Evolutionary conservation across 106 monocot genomes (phyloP).

Genomic region (Agapanthus africanus): DNA sequence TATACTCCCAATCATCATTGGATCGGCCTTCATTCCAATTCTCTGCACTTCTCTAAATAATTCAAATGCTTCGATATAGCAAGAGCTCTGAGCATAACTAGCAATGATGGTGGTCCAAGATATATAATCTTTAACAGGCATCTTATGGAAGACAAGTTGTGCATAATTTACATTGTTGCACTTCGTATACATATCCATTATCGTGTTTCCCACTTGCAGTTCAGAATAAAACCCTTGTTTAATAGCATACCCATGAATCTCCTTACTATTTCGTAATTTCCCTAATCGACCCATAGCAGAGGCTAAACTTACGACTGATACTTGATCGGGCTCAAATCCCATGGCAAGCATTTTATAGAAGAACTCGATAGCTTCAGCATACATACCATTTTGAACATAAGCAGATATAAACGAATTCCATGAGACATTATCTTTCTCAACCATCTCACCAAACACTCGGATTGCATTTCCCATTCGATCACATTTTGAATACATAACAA

Average conservation of each 20-base stretch:
- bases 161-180: slow-evolving; percentile 35
- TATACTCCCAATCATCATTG: slow-evolving; percentile 59
- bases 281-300: slow-evolving; percentile 54
- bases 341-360: slow-evolving; percentile 38
- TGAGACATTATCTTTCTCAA: slow-evolving; percentile 57
- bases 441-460: slow-evolving; percentile 43
- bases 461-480: slow-evolving; percentile 36
- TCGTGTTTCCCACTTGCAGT: slow-evolving; percentile 66
- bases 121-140: slow-evolving; percentile 46
- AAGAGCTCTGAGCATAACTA: slow-evolving; percentile 33
- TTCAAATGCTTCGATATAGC: slow-evolving; percentile 35
- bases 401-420: slow-evolving; percentile 93
- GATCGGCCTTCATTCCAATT: slow-evolving; percentile 36
- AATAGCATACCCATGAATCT: slow-evolving; percentile 80
- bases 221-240: slow-evolving; percentile 51
- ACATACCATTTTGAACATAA: slow-evolving; percentile 56
- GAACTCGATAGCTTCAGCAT: slow-evolving; percentile 36
- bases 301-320: slow-evolving; percentile 49
- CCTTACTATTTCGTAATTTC: slow-evolving; percentile 41
- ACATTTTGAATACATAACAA: slow-evolving; percentile 63
- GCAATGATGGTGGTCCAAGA: slow-evolving; percentile 62
- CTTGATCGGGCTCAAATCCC: slow-evolving; percentile 48
- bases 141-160: slow-evolving; percentile 29
- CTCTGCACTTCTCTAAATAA: slow-evolving; percentile 34
- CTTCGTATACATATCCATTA: slow-evolving; percentile 72